Conservation (phyloP, 2,329 filamentous ascomycete species). For the Gaeumannomyces sp. region DNA sequence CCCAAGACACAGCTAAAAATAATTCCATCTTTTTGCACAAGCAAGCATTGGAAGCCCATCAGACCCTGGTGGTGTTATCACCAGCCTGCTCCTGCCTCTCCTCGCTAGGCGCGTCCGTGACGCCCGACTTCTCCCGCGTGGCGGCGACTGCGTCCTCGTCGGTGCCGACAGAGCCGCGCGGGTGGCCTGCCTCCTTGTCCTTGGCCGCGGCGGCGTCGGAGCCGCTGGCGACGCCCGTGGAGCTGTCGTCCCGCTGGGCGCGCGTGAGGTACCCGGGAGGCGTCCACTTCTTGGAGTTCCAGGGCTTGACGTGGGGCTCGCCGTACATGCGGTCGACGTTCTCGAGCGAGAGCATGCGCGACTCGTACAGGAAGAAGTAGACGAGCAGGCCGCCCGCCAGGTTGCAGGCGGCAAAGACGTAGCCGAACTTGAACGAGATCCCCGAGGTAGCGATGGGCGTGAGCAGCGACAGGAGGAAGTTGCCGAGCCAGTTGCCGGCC, state of each 20-base stretch:
- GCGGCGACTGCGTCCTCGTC: conserved; percentile 1
- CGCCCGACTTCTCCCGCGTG: neutral
- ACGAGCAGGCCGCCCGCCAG: conserved; percentile 35
- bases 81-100: neutral
- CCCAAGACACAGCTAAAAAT: neutral
- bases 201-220: neutral
- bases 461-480: conserved; percentile 11
- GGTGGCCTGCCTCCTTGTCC: too few species aligned
- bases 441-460: conserved; percentile 6
- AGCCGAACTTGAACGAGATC: conserved; percentile 8
- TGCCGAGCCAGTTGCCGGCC: conserved; percentile 12
- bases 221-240: neutral
- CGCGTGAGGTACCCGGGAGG: conserved; percentile 9
- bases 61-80: neutral
- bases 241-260: conserved; percentile 3
- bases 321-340: conserved; percentile 74
- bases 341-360: conserved; percentile 75
- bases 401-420: conserved; percentile 9
- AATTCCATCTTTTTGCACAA: neutral
- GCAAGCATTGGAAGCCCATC: neutral
- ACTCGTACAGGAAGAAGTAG: conserved; percentile 75
- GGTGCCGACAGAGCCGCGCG: conserved; percentile 3
- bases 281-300: conserved; percentile 8
- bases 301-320: conserved; percentile 30
- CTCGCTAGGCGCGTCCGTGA: neutral